phyloP scores from a whole-genome alignment of 352 stramenopile genomes.

The Pythium dissotocum region DNA sequence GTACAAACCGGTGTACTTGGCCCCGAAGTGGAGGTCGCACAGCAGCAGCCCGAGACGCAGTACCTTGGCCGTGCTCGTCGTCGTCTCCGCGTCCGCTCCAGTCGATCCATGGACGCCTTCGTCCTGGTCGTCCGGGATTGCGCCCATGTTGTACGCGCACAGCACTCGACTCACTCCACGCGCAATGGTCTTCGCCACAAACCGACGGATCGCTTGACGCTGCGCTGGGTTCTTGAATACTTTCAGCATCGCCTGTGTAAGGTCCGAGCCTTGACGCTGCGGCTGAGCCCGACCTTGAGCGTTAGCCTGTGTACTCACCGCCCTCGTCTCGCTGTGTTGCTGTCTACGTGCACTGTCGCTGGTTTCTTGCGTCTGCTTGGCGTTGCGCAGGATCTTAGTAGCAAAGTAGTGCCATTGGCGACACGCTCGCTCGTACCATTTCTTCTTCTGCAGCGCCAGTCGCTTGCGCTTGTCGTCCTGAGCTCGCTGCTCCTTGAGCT shows the following conservation, averaged over 20 bases:
- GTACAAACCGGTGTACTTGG: conserved; percentile 42
- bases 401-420: conserved; percentile 44
- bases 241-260: conserved; percentile 3
- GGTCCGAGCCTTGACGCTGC: not conserved
- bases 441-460: conserved; percentile 36
- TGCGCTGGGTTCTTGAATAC: conserved; percentile 20
- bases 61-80: conserved; percentile 8
- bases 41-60: conserved; percentile 41
- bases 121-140: not conserved
- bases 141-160: conserved; percentile 37
- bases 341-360: conserved; percentile 9
- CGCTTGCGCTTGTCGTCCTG: conserved; percentile 44
- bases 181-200: conserved; percentile 34
- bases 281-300: too few species aligned
- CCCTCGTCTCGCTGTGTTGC: not conserved
- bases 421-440: conserved; percentile 34
- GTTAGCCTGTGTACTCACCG: not conserved
- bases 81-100: conserved; percentile 1
- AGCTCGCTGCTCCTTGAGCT: conserved; percentile 40
- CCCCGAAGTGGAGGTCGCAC: conserved; percentile 43
- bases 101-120: not conserved
- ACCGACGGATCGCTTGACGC: conserved; percentile 33
- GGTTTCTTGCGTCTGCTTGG: conserved; percentile 14
- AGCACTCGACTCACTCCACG: conserved; percentile 38
- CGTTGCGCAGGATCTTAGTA: conserved; percentile 27